Evolutionary conservation across 345 rosid genomes (phyloP).

Genomic region (Sonneratia caseolaris): DNA sequence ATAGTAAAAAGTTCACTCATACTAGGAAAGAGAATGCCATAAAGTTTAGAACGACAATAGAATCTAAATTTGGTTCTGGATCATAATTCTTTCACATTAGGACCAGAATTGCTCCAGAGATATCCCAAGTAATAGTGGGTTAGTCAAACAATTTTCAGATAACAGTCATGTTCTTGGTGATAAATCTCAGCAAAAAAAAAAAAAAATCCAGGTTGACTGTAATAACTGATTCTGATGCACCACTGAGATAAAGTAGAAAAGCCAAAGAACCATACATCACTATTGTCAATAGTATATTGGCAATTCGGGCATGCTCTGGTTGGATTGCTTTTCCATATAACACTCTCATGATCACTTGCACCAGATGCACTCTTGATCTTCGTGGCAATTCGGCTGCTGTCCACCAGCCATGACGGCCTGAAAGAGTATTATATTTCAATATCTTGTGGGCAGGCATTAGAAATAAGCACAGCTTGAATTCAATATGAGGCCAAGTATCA

Average conservation of each 20-base stretch:
- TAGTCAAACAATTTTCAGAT: background rate
- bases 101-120: background rate
- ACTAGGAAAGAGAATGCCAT: background rate
- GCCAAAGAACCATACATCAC: conserved; percentile 44
- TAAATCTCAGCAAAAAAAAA: background rate
- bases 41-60: background rate
- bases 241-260: background rate
- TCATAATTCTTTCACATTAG: background rate
- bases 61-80: background rate
- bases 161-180: background rate
- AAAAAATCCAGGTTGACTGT: background rate
- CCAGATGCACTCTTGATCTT: conserved; percentile 80
- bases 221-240: background rate
- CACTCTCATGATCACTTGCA: conserved; percentile 29
- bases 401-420: conserved; percentile 86
- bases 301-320: conserved; percentile 76
- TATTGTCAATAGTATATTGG: conserved; percentile 64
- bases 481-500: background rate
- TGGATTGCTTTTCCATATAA: conserved; percentile 76
- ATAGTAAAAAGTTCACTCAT: background rate
- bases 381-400: conserved; percentile 64
- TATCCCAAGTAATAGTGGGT: background rate
- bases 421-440: conserved; percentile 8
- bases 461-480: background rate
- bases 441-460: background rate